Evolutionary conservation across 164 flowering plant species (phyloP), one percentile per base, ranked within the genome.

Genomic region (Liquidambar formosana): DNA sequence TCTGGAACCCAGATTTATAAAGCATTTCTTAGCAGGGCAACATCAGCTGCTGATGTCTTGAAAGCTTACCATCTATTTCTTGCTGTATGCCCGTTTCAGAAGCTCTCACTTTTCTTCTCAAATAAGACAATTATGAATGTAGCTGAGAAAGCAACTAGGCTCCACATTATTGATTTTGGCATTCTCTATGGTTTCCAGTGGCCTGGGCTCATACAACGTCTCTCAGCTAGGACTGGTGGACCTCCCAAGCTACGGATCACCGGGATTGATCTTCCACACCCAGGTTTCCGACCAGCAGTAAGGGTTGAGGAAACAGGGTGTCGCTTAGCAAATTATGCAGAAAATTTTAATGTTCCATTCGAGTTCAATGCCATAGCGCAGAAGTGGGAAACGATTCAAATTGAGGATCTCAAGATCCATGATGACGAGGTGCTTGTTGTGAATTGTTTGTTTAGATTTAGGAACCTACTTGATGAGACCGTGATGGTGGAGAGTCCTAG

Each of bases 91-190:
- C 86, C 89, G 0, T 83, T 83, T 52, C 69, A 67, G 57, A 78
- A 76, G 69, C 60, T 81, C 27, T 59, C 80, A 0, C 73, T 63
- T 56, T 72, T 70, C 54, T 71, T 76, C 54, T 67, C 84, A 13
- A 80, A 84, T 53, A 72, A 33, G 33, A 68, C 78, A 12, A 80
- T 82, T 1, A 46, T 45, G 51, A 71, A 73, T 47, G 28, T 71
- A 12, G 67, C 76, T 28, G 67, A 59, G 38, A 60, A 71, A 4
- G 77, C 81, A 57, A 52, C 71, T 28, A 77, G 19, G 46, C 65
- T 84, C 27, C 88, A 84, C 65, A 80, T 84, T 51, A 69, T 81
- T 59, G 85, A 84, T 68, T 81, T 83, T 60, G 87, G 84, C 10
- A 79, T 83, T 56, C 62, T 70, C 10, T 81, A 77, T 69, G 87